Conservation (phyloP, 768 basidiomycete species). For the Hysterangium stoloniferum region DNA sequence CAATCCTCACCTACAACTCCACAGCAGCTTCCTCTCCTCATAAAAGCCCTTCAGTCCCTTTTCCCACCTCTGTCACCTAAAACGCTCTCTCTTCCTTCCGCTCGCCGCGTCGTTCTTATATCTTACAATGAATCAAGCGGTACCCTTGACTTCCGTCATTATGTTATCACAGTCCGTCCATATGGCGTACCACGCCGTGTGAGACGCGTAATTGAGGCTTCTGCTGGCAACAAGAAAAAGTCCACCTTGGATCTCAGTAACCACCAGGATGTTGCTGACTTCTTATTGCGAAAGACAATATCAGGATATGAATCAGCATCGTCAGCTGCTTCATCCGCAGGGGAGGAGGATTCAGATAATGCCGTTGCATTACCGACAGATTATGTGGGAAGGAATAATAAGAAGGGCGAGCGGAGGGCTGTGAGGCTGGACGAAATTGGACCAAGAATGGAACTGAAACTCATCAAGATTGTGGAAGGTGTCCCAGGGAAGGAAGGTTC, state of each 20-base stretch:
- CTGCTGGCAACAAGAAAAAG: constrained; percentile 24
- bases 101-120: constrained; percentile 88
- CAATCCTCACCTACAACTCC: constrained; percentile 66
- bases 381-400: constrained; percentile 93
- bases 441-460: constrained; percentile 84
- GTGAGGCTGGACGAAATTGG: constrained; percentile 91
- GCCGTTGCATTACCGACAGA: constrained; percentile 83
- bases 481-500: constrained; percentile 88
- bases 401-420: constrained; percentile 83
- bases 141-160: constrained; percentile 91
- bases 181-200: constrained; percentile 92
- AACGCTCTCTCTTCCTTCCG: constrained; percentile 73
- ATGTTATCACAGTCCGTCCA: constrained; percentile 89
- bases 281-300: constrained; percentile 64
- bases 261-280: constrained; percentile 94
- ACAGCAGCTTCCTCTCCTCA: constrained; percentile 80
- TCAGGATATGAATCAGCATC: constrained; percentile 74
- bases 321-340: constrained; percentile 75
- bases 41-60: constrained; percentile 93
- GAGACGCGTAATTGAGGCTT: constrained; percentile 72
- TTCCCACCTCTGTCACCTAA: constrained; percentile 90
- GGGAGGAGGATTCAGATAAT: constrained; percentile 76
- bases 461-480: constrained; percentile 94
- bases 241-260: constrained; percentile 67
- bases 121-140: constrained; percentile 82